Evolutionary conservation across 176 grass and related monocot genomes (phyloP).

Genomic region (Rhynchospora pubera): DNA sequence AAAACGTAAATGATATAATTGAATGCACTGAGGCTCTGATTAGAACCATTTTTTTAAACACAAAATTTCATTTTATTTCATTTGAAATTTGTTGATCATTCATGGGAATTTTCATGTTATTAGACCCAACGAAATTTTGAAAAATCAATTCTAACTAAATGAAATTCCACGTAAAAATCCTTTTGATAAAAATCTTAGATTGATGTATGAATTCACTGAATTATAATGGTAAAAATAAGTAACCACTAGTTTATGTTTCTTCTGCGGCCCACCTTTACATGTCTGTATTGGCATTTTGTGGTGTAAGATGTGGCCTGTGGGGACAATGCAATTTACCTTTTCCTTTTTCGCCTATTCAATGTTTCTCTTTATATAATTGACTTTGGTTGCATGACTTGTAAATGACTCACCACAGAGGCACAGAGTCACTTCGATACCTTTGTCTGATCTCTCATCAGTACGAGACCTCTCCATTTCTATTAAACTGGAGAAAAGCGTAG

Average conservation of each 20-base stretch:
- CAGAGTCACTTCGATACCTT: too few species aligned
- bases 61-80: too few species aligned
- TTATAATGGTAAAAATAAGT: not conserved
- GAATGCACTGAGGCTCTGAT: too few species aligned
- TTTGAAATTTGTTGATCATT: too few species aligned
- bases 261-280: not conserved
- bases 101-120: too few species aligned
- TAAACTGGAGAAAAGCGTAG: not conserved
- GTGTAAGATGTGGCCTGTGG: not conserved
- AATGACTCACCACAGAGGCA: not conserved
- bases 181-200: too few species aligned
- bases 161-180: too few species aligned
- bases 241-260: constrained; percentile 3
- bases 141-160: too few species aligned
- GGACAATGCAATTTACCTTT: not conserved
- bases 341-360: not conserved
- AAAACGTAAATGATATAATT: too few species aligned
- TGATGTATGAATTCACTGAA: not conserved
- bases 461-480: not conserved
- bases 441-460: not conserved
- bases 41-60: too few species aligned
- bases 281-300: constrained; percentile 6
- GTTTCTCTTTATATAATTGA: not conserved
- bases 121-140: too few species aligned
- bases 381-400: constrained; percentile 10